Conservation (phyloP, 495 filamentous ascomycete genomes). For the Parmelia sp. region DNA sequence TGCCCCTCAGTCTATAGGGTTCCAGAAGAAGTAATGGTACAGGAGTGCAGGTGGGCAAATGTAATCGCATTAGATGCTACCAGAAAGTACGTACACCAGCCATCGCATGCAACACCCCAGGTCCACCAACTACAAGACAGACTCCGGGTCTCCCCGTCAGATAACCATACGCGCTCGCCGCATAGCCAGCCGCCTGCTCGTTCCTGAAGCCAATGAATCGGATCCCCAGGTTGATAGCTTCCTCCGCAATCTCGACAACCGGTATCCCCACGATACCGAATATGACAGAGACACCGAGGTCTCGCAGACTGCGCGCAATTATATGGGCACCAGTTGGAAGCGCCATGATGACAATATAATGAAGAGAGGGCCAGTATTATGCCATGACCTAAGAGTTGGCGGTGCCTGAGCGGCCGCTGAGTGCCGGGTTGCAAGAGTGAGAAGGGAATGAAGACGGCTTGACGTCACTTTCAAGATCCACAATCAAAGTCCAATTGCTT, state of each 20-base stretch:
- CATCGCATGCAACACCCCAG: constrained; percentile 57
- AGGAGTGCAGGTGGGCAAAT: neutral
- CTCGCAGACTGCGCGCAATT: constrained; percentile 50
- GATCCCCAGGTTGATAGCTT: constrained; percentile 56
- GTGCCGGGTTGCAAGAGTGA: neutral
- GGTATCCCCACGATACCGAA: constrained; percentile 64
- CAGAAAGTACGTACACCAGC: constrained; percentile 43
- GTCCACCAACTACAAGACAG: constrained; percentile 59
- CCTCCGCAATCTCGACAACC: constrained; percentile 58
- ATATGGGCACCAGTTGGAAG: constrained; percentile 48
- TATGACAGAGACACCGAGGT: constrained; percentile 52
- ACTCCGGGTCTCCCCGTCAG: constrained; percentile 57
- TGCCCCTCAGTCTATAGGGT: neutral
- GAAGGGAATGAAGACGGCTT: neutral
- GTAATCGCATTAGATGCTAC: neutral
- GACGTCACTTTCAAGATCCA: neutral
- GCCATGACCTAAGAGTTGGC: neutral
- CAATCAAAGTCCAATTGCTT: neutral
- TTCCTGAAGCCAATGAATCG: constrained; percentile 62
- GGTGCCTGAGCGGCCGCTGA: neutral
- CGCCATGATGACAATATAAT: constrained; percentile 27
- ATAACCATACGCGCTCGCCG: constrained; percentile 59
- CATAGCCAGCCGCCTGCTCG: constrained; percentile 60
- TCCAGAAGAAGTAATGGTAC: neutral
- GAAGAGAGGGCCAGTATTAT: neutral